Evolutionary conservation across 1,139 yeast species (phyloP).

Genomic region (Debaryomyces robertsiae): DNA sequence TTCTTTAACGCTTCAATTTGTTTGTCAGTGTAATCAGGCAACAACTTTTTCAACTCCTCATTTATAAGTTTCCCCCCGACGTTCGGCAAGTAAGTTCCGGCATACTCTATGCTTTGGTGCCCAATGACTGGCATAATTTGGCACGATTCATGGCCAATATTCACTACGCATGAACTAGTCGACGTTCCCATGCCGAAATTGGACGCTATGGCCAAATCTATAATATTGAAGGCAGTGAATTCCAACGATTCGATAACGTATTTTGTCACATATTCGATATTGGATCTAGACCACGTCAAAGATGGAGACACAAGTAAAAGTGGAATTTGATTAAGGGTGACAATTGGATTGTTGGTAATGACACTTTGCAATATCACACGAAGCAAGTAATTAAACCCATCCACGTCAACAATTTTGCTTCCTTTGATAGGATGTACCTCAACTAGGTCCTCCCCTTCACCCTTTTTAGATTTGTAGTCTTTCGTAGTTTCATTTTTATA

Average conservation of each 20-base stretch:
- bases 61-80: conserved; percentile 71
- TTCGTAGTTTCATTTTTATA: conserved; percentile 53
- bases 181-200: conserved; percentile 70
- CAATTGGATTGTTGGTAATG: conserved; percentile 50
- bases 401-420: conserved; percentile 66
- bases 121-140: conserved; percentile 81
- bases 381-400: conserved; percentile 71
- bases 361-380: conserved; percentile 62
- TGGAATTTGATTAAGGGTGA: conserved; percentile 50
- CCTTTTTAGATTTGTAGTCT: conserved; percentile 39
- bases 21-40: conserved; percentile 58
- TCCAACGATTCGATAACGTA: conserved; percentile 75
- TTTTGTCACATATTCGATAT: conserved; percentile 70
- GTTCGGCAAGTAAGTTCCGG: conserved; percentile 47
- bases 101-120: conserved; percentile 59
- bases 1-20: conserved; percentile 78
- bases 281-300: conserved; percentile 66
- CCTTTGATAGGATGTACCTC: conserved; percentile 63
- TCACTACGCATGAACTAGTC: conserved; percentile 69
- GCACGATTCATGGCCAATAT: conserved; percentile 74
- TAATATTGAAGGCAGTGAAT: conserved; percentile 69
- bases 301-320: conserved; percentile 63
- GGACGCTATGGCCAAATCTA: conserved; percentile 71
- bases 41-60: conserved; percentile 45
- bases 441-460: conserved; percentile 32